These are phyloP conservation scores for Fonsecaea nubica DNA, from an alignment of 2,329 filamentous ascomycete genomes.

Conservation along the genomic window DNA sequence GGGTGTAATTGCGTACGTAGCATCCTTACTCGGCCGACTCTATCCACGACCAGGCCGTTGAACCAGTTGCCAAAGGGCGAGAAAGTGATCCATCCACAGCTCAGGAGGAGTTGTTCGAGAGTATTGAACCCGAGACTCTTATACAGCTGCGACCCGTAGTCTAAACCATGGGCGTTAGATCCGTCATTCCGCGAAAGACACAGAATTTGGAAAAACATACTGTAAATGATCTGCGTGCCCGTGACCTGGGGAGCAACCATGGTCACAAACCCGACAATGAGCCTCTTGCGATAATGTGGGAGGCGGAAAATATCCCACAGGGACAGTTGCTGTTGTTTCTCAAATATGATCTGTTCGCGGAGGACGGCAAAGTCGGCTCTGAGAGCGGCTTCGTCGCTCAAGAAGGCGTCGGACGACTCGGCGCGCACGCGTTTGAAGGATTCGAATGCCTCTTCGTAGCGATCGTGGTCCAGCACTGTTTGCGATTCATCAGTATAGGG, in stretches of 20 bases:
- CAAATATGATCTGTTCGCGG: conserved; percentile 23
- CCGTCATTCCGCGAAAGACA: not conserved
- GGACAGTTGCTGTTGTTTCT: conserved; percentile 19
- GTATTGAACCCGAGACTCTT: conserved; percentile 22
- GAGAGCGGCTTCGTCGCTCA: conserved; percentile 22
- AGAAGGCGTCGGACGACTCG: conserved; percentile 22
- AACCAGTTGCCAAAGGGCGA: conserved; percentile 31
- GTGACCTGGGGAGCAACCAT: conserved; percentile 25
- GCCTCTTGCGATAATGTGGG: conserved; percentile 34
- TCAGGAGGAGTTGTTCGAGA: conserved; percentile 19
- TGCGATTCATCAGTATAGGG: not conserved
- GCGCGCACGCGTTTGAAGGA: conserved; percentile 30
- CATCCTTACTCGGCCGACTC: conserved; percentile 43
- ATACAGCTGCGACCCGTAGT: conserved; percentile 30
- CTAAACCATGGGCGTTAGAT: not conserved
- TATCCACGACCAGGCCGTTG: conserved; percentile 46
- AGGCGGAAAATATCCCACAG: conserved; percentile 30
- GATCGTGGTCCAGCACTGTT: conserved; percentile 24
- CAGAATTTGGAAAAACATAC: not conserved
- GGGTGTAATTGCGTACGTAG: conserved; percentile 29
- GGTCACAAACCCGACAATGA: conserved; percentile 27
- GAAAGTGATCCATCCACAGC: conserved; percentile 24
- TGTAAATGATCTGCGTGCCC: conserved; percentile 26
- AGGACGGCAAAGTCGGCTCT: conserved; percentile 29
- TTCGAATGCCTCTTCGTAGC: conserved; percentile 28